A percentile compares a stretch with the other conserved stretches of the same genome.
These are phyloP conservation scores for Solanum chiquidenum DNA, from an alignment of 257 asterid genomes.

Conservation along the genomic window DNA sequence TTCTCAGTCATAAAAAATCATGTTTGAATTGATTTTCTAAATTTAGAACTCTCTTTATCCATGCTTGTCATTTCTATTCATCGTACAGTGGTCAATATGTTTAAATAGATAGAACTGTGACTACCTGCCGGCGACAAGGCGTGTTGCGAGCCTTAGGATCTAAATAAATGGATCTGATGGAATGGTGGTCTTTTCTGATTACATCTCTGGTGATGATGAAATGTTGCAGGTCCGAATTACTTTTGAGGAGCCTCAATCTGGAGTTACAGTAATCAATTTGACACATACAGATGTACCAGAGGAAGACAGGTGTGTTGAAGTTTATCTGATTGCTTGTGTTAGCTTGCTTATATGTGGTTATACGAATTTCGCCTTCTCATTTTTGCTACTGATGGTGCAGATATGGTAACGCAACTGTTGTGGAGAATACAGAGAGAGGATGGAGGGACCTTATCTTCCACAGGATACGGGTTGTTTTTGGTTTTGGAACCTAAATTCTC, in stretches of 20 bases:
- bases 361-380: background rate
- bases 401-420: slow-evolving; percentile 90
- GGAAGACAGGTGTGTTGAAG: slow-evolving; percentile 77
- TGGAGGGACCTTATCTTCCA: slow-evolving; percentile 93
- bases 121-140: background rate
- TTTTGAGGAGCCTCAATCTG: slow-evolving; percentile 87
- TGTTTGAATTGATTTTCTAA: background rate
- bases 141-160: background rate
- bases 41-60: background rate
- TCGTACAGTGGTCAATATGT: background rate
- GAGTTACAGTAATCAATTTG: slow-evolving; percentile 62
- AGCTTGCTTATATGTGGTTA: background rate
- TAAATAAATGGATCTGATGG: background rate
- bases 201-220: background rate
- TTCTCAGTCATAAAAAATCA: background rate
- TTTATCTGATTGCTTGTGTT: background rate
- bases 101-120: background rate
- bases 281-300: slow-evolving; percentile 78
- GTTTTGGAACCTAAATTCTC: slow-evolving; percentile 26
- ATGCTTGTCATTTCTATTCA: background rate
- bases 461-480: slow-evolving; percentile 47
- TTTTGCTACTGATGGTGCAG: slow-evolving; percentile 10
- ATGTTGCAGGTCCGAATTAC: slow-evolving; percentile 64
- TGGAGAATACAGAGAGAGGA: slow-evolving; percentile 92
- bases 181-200: background rate